These are phyloP conservation scores for Solanum hybrid DNA, from an alignment of 305 asterid species.

Conservation along the genomic window DNA sequence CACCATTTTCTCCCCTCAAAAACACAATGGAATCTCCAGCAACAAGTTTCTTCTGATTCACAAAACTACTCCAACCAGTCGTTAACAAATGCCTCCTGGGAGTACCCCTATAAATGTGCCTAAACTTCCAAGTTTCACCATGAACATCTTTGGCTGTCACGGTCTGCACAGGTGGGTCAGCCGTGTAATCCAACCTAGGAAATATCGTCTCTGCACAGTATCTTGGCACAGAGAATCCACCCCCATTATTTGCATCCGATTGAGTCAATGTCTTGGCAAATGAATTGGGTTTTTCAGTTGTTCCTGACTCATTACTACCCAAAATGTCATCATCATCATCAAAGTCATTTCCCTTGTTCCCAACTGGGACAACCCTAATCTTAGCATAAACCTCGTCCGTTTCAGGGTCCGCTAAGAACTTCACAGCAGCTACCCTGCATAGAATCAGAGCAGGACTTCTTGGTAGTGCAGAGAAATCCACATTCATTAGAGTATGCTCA, in stretches of 20 bases:
- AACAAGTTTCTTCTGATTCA: conserved; percentile 54
- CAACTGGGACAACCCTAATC: conserved; percentile 42
- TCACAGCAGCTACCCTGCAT: conserved; percentile 63
- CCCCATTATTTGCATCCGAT: conserved; percentile 65
- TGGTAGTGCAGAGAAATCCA: conserved; percentile 61
- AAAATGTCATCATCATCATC: conserved; percentile 22
- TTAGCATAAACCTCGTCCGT: conserved; percentile 58
- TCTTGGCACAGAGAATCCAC: conserved; percentile 70
- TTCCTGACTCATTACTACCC: conserved; percentile 16
- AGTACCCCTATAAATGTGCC: conserved; percentile 60
- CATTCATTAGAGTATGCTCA: conserved; percentile 57
- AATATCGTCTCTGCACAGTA: conserved; percentile 71
- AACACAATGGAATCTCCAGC: conserved; percentile 69
- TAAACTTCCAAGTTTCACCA: conserved; percentile 55
- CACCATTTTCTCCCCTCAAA: conserved; percentile 46
- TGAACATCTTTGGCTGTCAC: conserved; percentile 54
- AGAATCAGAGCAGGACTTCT: conserved; percentile 54
- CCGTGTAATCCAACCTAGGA: conserved; percentile 47
- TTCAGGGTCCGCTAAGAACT: conserved; percentile 58
- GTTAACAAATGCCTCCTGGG: conserved; percentile 69
- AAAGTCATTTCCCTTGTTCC: conserved; percentile 23
- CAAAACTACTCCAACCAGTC: conserved; percentile 66
- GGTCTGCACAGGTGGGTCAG: conserved; percentile 65
- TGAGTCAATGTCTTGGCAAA: conserved; percentile 60
- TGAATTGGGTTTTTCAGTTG: conserved; percentile 25